Evolutionary conservation across 23 red algal genomes (phyloP).

Genomic region (Gracilaria domingensis): DNA sequence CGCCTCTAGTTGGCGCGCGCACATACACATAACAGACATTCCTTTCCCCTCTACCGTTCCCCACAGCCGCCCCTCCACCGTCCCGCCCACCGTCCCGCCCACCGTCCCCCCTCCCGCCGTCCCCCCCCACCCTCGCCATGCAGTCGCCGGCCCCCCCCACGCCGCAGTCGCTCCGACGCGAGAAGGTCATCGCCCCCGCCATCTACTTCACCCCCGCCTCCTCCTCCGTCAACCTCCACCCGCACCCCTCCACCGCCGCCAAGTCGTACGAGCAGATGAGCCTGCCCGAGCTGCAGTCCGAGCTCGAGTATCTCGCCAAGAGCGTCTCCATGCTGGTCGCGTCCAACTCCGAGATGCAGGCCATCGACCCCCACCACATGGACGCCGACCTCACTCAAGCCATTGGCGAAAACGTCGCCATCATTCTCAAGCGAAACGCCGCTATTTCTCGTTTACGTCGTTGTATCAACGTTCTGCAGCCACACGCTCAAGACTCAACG

Average conservation of each 20-base stretch:
- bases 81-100: too few species aligned
- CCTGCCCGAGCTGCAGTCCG: slow-evolving; percentile 35
- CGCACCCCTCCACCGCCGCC: slow-evolving; percentile 3
- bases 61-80: background rate
- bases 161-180: slow-evolving; percentile 17
- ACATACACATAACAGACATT: too few species aligned
- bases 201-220: slow-evolving; percentile 67
- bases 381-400: slow-evolving; percentile 59
- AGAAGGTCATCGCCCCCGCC: slow-evolving; percentile 40
- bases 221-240: background rate
- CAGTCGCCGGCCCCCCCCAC: background rate
- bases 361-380: slow-evolving; percentile 40
- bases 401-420: slow-evolving; percentile 58
- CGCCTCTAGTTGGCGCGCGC: background rate
- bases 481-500: background rate
- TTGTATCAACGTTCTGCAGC: background rate
- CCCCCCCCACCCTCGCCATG: background rate
- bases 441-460: background rate
- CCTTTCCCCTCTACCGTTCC: background rate
- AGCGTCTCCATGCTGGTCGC: slow-evolving; percentile 45
- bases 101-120: background rate
- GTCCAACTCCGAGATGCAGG: slow-evolving; percentile 49
- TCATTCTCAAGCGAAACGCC: slow-evolving; percentile 39
- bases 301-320: slow-evolving; percentile 24
- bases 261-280: slow-evolving; percentile 29